phyloP scores from a whole-genome alignment of 805 yeast genomes.

The Kazachstania psychrophila region DNA sequence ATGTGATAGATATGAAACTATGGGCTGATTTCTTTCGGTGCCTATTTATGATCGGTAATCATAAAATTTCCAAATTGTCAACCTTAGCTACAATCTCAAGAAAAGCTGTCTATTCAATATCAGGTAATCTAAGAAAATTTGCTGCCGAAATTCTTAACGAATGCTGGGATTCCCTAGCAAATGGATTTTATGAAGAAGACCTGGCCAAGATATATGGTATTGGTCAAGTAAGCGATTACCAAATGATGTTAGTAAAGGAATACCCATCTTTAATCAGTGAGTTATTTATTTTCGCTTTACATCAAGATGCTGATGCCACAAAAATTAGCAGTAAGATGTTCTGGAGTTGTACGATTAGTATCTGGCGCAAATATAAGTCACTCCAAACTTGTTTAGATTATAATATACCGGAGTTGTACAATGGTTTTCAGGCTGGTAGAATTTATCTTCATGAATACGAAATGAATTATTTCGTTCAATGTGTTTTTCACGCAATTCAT shows the following conservation, averaged over 20 bases:
- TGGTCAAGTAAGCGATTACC: slow-evolving; percentile 58
- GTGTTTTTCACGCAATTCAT: slow-evolving; percentile 15
- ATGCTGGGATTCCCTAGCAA: slow-evolving; percentile 70
- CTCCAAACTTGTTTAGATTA: slow-evolving; percentile 15
- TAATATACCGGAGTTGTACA: slow-evolving; percentile 21
- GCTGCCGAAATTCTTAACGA: slow-evolving; percentile 46
- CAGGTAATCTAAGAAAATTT: slow-evolving; percentile 54
- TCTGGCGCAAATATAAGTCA: slow-evolving; percentile 13
- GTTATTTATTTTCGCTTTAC: slow-evolving; percentile 58
- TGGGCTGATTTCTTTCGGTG: slow-evolving; percentile 64
- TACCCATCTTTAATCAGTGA: slow-evolving; percentile 56
- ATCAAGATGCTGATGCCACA: slow-evolving; percentile 52
- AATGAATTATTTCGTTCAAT: slow-evolving; percentile 14
- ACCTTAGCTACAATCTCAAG: slow-evolving; percentile 65
- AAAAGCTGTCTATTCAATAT: slow-evolving; percentile 54
- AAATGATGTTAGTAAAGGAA: slow-evolving; percentile 49
- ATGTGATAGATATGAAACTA: slow-evolving; percentile 31
- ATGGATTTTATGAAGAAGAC: slow-evolving; percentile 49
- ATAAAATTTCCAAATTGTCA: slow-evolving; percentile 62
- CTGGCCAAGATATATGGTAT: slow-evolving; percentile 46
- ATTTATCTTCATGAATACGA: slow-evolving; percentile 20
- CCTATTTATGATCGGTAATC: slow-evolving; percentile 47
- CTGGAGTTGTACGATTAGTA: slow-evolving; percentile 48
- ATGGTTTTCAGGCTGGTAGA: slow-evolving; percentile 19
- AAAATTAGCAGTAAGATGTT: slow-evolving; percentile 53